Conservation (phyloP, 78 protist genomes). For the Guillardia theta region DNA sequence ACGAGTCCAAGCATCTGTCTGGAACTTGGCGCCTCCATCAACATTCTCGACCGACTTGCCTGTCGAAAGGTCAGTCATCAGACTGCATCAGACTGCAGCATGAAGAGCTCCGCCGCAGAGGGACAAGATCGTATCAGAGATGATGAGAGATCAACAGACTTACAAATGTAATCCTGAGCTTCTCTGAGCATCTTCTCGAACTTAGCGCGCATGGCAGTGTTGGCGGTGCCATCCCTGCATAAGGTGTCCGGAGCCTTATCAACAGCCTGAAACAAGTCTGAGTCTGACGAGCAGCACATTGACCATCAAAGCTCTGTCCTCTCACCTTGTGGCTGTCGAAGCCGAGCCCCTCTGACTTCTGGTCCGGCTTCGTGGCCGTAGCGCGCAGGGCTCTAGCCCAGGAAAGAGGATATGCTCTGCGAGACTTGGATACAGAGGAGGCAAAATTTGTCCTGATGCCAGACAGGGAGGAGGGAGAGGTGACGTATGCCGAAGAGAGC, state of each 20-base stretch:
- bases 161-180: neutral
- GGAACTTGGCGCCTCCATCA: conserved; percentile 39
- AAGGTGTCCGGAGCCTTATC: neutral
- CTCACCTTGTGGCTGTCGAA: too few relatives aligned
- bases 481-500: too few relatives aligned
- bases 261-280: neutral
- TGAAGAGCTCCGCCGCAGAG: neutral
- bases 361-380: too few relatives aligned
- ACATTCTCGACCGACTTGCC: conserved; percentile 36
- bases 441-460: too few relatives aligned
- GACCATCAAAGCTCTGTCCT: too few relatives aligned
- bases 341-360: too few relatives aligned
- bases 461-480: too few relatives aligned
- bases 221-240: neutral
- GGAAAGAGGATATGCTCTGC: too few relatives aligned
- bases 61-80: neutral
- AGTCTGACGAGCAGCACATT: too few relatives aligned
- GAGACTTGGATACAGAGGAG: too few relatives aligned
- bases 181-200: conserved; percentile 14
- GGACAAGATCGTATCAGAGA: neutral
- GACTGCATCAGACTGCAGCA: neutral
- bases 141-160: neutral
- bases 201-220: conserved; percentile 11
- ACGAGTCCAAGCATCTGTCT: conserved; percentile 35
- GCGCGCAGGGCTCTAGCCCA: too few relatives aligned